Evolutionary conservation across 2,329 filamentous ascomycete species (phyloP), one percentile per base, ranked within the genome.

Genomic region (Xylaria sp.): DNA sequence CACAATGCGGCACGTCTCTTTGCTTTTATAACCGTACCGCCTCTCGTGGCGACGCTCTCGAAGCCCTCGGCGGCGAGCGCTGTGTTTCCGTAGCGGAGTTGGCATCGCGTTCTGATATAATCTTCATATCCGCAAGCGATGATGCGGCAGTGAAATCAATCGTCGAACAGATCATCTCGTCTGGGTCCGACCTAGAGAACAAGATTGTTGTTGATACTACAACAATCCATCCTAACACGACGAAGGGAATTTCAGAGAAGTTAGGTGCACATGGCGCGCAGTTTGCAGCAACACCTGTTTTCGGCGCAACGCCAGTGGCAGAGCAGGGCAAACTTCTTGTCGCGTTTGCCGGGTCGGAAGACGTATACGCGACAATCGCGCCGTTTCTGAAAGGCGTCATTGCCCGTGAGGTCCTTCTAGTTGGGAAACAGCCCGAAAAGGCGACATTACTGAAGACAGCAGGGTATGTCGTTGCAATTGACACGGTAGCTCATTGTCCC

Each of bases 181-280:
- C 72, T 36, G 61, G 68, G n/a, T 29, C 71, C 13, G 33, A 5
- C 17, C 44, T 80, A 1, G 13, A 63, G 3, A 75, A 74, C n/a
- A 86, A 85, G 68, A 76, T 81, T 13, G 68, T 85, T 9, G 76
- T 83, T 20, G 84, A 86, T 65, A 84, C 83, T 0, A 85, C 84
- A 0, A 86, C 84, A 0, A 80, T 86, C 1, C 82, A 85, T 60
- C 83, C 84, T 0, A 73, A 78, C 6, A 82, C 82, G 0, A 80
- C 82, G 77, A 0, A 45, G 20, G 25, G 3, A 2, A 39, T 67
- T 29, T 65, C 78, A 0, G 54, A 62, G 0, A 73, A 72, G 0
- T 69, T 86, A 0, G 63, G 0, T 70, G 65, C 4, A 69, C 50
- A 64, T 11, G 76, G 76, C 0, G 80, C 77, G 2, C 60, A 65